phyloP scores from a whole-genome alignment of 768 basidiomycete genomes.

The Panus rudis region DNA sequence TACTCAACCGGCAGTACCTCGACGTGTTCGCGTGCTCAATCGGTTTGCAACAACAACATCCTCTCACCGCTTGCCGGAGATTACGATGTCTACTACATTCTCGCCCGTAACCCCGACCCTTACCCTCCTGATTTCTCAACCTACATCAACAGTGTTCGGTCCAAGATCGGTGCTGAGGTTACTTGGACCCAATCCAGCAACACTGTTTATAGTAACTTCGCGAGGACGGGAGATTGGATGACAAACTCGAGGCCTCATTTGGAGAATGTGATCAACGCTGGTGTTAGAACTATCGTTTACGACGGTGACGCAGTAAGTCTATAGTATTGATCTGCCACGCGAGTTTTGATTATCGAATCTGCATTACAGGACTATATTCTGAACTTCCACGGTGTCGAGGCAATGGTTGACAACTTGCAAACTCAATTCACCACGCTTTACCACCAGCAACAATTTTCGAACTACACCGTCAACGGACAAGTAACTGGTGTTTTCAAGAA shows the following conservation, averaged over 20 bases:
- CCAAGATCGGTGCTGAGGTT: slow-evolving; percentile 37
- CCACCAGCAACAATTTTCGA: slow-evolving; percentile 35
- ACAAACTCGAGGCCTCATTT: slow-evolving; percentile 37
- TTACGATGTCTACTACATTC: slow-evolving; percentile 52
- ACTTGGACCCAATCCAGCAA: slow-evolving; percentile 35
- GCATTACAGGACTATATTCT: slow-evolving; percentile 37
- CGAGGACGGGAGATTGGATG: slow-evolving; percentile 54
- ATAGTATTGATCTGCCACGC: slow-evolving; percentile 1
- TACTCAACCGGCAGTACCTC: slow-evolving; percentile 38
- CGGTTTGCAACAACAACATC: slow-evolving; percentile 51
- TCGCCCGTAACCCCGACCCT: slow-evolving; percentile 33
- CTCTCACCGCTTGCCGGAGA: slow-evolving; percentile 46
- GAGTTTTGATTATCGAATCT: not conserved
- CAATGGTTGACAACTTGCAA: slow-evolving; percentile 44
- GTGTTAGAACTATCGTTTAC: slow-evolving; percentile 46
- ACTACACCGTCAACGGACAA: slow-evolving; percentile 45
- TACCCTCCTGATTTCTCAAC: slow-evolving; percentile 39
- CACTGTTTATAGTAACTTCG: slow-evolving; percentile 41
- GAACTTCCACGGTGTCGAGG: slow-evolving; percentile 51
- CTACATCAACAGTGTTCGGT: slow-evolving; percentile 24
- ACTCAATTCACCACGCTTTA: slow-evolving; percentile 39
- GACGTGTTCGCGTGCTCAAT: slow-evolving; percentile 51
- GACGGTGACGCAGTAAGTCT: slow-evolving; percentile 48
- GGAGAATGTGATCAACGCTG: slow-evolving; percentile 52
- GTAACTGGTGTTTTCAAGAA: slow-evolving; percentile 49